Conservation (phyloP, 176 grass and related monocot species). For the Triticum monococcum region DNA sequence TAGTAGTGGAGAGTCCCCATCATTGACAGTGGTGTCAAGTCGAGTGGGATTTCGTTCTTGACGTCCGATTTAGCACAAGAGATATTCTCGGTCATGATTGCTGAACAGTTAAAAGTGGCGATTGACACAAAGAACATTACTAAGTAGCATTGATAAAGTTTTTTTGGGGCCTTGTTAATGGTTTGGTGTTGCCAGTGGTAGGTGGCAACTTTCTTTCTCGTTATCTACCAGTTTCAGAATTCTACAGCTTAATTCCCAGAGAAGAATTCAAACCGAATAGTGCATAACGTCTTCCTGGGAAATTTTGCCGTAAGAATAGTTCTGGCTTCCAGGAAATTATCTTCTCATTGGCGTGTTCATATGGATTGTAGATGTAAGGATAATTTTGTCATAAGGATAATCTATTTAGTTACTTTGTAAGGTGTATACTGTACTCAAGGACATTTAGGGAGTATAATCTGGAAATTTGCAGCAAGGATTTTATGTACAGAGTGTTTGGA, state of each 20-base stretch:
- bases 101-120: background rate
- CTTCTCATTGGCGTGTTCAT: background rate
- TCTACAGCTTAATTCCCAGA: background rate
- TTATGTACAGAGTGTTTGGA: background rate
- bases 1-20: background rate
- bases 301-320: background rate
- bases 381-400: background rate
- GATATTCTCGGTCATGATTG: background rate
- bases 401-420: background rate
- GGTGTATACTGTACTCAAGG: background rate
- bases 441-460: background rate
- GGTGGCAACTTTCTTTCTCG: background rate
- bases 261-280: background rate
- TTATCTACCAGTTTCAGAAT: background rate
- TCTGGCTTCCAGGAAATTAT: background rate
- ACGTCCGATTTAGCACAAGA: background rate
- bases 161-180: background rate
- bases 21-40: background rate
- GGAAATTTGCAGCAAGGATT: conserved; percentile 15
- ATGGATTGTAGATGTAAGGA: background rate
- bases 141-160: background rate
- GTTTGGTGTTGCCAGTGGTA: background rate
- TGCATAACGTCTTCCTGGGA: background rate
- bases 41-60: background rate
- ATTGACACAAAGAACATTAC: background rate